Evolutionary conservation across 345 rosid species (phyloP).

Genomic region (Gossypioides kirkii): DNA sequence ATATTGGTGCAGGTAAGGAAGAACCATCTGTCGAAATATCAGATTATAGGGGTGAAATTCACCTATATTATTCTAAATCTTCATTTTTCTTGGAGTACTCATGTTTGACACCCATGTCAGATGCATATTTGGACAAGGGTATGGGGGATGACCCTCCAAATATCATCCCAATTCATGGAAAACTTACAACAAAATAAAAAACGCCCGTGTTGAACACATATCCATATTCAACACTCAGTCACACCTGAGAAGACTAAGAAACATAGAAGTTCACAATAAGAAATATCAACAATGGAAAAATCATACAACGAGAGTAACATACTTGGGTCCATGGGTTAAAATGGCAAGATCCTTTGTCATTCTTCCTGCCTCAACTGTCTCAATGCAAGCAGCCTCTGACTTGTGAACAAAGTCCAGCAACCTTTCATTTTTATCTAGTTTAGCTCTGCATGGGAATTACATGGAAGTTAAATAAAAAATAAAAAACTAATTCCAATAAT

Average conservation of each 20-base stretch:
- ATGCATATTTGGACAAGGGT: background rate
- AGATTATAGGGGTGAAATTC: background rate
- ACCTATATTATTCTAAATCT: background rate
- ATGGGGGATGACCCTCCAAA: background rate
- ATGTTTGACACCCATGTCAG: background rate
- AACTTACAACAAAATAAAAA: background rate
- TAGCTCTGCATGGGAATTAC: constrained; percentile 52
- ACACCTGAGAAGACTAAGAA: background rate
- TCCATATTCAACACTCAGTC: background rate
- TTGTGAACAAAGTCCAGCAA: constrained; percentile 72
- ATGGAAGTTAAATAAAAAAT: background rate
- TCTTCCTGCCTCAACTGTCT: constrained; percentile 79
- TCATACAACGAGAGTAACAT: constrained; percentile 18
- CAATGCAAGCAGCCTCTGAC: constrained; percentile 81
- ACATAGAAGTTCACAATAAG: background rate
- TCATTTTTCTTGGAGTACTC: background rate
- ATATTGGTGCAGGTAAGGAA: background rate
- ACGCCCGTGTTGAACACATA: background rate
- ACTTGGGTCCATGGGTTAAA: constrained; percentile 78
- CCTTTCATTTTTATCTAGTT: constrained; percentile 72
- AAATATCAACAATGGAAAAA: background rate
- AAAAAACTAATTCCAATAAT: background rate
- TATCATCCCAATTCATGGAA: background rate
- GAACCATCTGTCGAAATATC: background rate
- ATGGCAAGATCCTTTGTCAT: constrained; percentile 98